Percentiles rank a stretch among this genome's conserved stretches.
Evolutionary conservation across 768 basidiomycete species (phyloP).

Genomic region (Dentipellis fragilis): DNA sequence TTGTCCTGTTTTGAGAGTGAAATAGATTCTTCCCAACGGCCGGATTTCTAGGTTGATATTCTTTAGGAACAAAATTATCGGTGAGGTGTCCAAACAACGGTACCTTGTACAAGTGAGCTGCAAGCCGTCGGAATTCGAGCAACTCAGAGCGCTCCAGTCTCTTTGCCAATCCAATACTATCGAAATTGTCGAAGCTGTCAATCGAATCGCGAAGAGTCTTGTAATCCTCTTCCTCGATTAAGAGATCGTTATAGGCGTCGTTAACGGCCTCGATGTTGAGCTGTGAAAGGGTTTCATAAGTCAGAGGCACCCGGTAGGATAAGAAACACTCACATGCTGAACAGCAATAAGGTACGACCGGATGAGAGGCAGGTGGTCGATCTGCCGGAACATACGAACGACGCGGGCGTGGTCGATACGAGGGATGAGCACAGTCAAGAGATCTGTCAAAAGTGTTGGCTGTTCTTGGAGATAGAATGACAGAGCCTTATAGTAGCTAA

Average conservation of each 20-base stretch:
- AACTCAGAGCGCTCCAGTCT: constrained; percentile 84
- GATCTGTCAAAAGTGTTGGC: constrained; percentile 86
- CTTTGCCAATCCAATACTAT: constrained; percentile 78
- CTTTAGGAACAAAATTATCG: not conserved
- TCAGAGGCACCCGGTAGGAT: not conserved
- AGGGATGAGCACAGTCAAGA: constrained; percentile 84
- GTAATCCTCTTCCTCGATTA: constrained; percentile 99
- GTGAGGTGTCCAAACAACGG: not conserved
- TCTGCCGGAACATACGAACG: constrained; percentile 90
- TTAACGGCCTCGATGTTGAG: constrained; percentile 96
- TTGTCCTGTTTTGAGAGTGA: constrained; percentile 93
- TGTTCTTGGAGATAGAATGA: constrained; percentile 93
- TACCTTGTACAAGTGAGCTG: constrained; percentile 91
- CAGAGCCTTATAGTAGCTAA: constrained; percentile 88
- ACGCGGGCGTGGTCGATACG: constrained; percentile 94
- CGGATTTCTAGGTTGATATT: constrained; percentile 64
- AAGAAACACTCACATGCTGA: constrained; percentile 57
- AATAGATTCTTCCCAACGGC: constrained; percentile 94
- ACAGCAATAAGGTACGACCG: constrained; percentile 95
- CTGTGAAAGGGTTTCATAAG: constrained; percentile 25
- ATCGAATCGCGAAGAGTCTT: constrained; percentile 96
- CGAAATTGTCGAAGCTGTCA: constrained; percentile 97
- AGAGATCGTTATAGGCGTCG: constrained; percentile 94
- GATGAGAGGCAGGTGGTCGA: constrained; percentile 92
- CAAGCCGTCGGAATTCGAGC: constrained; percentile 89